Evolutionary conservation across 306 rosid species (phyloP), one percentile per base, ranked within the genome.

Genomic region (Oxytropis ochrocephala): DNA sequence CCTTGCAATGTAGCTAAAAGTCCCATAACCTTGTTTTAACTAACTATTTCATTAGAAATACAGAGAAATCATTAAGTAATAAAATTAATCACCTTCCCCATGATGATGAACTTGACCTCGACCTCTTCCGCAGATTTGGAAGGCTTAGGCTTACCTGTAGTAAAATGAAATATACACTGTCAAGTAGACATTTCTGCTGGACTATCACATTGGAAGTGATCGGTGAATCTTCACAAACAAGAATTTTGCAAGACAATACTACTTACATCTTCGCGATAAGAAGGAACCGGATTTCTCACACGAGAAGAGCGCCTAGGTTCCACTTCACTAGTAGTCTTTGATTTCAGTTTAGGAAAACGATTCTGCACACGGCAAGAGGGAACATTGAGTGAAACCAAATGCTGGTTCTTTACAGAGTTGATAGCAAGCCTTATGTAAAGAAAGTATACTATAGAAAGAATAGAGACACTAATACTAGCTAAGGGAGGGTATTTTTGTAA

Each of bases 291-390:
- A 36, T 80, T 83, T 60, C 96, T 82, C 5, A n/a, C 69, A 1
- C 87, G 86, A 19, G 87, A 55, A 70, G 92, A 86, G 4, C 92
- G 84, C 69, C 92, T 86, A 12, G 81, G 91, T 63, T 86, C 92
- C 30, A 50, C 61, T 4, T 11, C 67, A 9, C 0, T 41, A 67
- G 43, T 35, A 46, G 48, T 67, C 72, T 74, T 76, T 38, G 82
- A n/a, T 74, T 36, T 84, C 12, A 18, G 73, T 47, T 75, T 82
- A 27, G 79, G 78, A 75, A 33, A 46, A 29, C 42, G 68, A 30
- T 51, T 78, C 95, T 88, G 79, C 79, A 69, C 14, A 44, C 11
- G 9, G 17, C 29, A 58, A 59, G 36, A 18, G 9, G 14, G 12
- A 64, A n/a, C 42, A 44, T 36, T 48, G 0, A 12, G 17, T 46